phyloP scores from a whole-genome alignment of 768 basidiomycete genomes.

The Polyporus arcularius region DNA sequence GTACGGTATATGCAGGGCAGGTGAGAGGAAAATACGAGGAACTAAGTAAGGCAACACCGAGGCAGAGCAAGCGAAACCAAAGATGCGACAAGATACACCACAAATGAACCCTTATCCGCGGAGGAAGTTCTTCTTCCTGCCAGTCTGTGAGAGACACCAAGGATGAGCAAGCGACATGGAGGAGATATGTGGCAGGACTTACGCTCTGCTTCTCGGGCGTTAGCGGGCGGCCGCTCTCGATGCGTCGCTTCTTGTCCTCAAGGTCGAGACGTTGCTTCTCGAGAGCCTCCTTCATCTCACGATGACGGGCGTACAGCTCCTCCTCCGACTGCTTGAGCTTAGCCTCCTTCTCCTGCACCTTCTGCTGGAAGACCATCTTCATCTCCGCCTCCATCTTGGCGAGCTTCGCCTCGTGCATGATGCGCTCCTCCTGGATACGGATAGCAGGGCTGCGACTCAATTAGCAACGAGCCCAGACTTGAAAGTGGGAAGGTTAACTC shows the following conservation, averaged over 20 bases:
- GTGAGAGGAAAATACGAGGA: constrained; percentile 31
- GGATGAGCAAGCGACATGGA: not conserved
- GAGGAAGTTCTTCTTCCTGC: constrained; percentile 77
- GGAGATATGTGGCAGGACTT: constrained; percentile 34
- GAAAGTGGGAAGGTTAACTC: constrained; percentile 35
- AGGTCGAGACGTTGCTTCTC: constrained; percentile 95
- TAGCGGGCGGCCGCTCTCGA: constrained; percentile 92
- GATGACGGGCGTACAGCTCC: constrained; percentile 97
- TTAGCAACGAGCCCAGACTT: not conserved
- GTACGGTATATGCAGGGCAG: constrained; percentile 42
- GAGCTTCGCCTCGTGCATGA: constrained; percentile 95
- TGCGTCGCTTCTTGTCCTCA: constrained; percentile 97
- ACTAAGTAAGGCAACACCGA: constrained; percentile 25
- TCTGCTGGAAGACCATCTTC: constrained; percentile 99
- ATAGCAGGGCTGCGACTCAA: constrained; percentile 78
- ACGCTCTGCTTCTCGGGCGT: constrained; percentile 93
- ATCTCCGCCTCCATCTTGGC: constrained; percentile 99
- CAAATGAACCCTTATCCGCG: constrained; percentile 49
- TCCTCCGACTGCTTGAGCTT: constrained; percentile 99
- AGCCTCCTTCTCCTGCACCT: constrained; percentile 98
- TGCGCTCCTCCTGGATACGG: constrained; percentile 93
- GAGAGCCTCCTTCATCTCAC: constrained; percentile 99
- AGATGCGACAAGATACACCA: constrained; percentile 34
- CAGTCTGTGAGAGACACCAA: constrained; percentile 39
- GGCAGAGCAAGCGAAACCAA: constrained; percentile 37